These are phyloP conservation scores for Aspergillus indologenus DNA, from an alignment of 495 filamentous ascomycete genomes.

Conservation along the genomic window DNA sequence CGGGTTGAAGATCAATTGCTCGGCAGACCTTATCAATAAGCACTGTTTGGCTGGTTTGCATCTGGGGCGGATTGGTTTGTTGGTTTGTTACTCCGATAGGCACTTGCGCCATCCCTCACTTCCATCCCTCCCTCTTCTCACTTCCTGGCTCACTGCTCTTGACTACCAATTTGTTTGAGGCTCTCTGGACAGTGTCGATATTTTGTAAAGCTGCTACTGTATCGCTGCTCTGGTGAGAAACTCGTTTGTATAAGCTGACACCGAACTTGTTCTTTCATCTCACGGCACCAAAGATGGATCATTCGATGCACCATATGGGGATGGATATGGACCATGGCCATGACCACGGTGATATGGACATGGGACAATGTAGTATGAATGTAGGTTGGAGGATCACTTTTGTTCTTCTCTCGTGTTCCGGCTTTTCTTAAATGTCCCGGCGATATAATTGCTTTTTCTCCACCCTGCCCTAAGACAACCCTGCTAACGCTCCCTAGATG, in stretches of 20 bases:
- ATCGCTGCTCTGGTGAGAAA: no score
- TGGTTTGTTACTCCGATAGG: neutral
- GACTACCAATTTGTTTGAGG: no score
- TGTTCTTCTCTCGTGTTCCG: neutral
- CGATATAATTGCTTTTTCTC: neutral
- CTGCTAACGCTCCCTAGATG: conserved; percentile 57
- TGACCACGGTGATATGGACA: conserved; percentile 57
- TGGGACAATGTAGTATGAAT: conserved; percentile 80
- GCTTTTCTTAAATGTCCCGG: neutral
- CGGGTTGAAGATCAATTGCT: neutral
- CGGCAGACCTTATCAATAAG: conserved; percentile 28
- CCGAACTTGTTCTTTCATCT: neutral
- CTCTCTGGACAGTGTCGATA: no score
- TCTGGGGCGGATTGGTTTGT: neutral
- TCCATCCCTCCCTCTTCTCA: neutral
- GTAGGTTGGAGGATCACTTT: conserved; percentile 40
- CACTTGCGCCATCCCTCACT: neutral
- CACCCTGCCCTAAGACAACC: neutral
- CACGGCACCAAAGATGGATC: conserved; percentile 22
- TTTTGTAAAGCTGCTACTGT: no score
- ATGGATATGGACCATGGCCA: conserved; percentile 46
- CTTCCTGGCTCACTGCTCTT: neutral
- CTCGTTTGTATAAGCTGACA: no score
- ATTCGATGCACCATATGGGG: conserved; percentile 33
- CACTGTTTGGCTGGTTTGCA: conserved; percentile 45